Evolutionary conservation across 352 stramenopile species (phyloP).

Genomic region (Phytopythium litorale): DNA sequence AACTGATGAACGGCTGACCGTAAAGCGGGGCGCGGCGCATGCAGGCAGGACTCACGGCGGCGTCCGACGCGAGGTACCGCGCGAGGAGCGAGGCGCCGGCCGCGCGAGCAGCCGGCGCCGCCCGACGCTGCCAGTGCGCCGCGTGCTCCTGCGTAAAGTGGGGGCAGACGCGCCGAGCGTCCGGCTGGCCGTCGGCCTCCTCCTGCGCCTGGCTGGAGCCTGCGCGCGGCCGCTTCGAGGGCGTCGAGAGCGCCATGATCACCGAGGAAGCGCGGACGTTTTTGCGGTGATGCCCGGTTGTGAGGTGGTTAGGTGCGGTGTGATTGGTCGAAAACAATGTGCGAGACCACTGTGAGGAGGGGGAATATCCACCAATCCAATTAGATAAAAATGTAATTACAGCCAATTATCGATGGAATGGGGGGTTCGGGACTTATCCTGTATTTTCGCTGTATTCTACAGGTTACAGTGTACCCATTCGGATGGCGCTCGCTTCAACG

Average conservation of each 20-base stretch:
- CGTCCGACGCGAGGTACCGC: constrained; percentile 10
- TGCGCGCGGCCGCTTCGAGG: neutral
- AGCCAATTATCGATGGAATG: neutral
- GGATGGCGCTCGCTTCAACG: neutral
- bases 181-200: neutral
- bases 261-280: too few species aligned
- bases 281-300: too few species aligned
- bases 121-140: constrained; percentile 1
- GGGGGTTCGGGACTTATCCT: too few species aligned
- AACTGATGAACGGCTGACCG: too few species aligned
- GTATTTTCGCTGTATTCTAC: neutral
- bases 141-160: constrained; percentile 5
- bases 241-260: neutral
- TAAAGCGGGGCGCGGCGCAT: too few species aligned
- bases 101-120: neutral
- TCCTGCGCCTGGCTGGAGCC: neutral
- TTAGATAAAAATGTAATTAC: neutral
- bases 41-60: neutral
- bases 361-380: neutral
- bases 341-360: too few species aligned
- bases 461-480: neutral
- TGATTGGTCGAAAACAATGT: too few species aligned
- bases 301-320: too few species aligned
- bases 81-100: constrained; percentile 12
- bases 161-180: constrained; percentile 4